Evolutionary conservation across 1,284 basidiomycete genomes (phyloP).

Genomic region (Meira miltonrushii): DNA sequence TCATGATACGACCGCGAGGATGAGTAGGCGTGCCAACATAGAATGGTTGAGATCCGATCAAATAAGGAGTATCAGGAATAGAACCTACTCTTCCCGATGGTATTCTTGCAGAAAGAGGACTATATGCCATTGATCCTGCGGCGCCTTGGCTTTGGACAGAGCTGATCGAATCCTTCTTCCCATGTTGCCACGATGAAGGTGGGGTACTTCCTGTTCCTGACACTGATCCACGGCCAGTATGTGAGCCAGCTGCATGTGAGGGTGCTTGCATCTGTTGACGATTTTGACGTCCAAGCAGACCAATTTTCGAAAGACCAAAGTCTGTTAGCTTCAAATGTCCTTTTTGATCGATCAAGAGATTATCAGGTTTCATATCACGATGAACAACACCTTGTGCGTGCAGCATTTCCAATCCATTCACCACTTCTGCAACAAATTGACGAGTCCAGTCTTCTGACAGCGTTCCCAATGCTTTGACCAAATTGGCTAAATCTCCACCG

Average conservation of each 20-base stretch:
- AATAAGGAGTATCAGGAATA: constrained; percentile 5
- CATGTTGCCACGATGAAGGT: constrained; percentile 1
- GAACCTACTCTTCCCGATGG: background rate
- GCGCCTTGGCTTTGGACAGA: background rate
- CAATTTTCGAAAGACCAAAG: constrained; percentile 93
- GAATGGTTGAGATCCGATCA: constrained; percentile 3
- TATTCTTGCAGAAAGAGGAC: background rate
- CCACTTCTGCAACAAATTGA: constrained; percentile 92
- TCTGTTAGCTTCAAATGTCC: constrained; percentile 96
- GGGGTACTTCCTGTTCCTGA: background rate
- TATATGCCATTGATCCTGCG: background rate
- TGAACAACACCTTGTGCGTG: constrained; percentile 92
- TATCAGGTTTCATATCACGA: constrained; percentile 68
- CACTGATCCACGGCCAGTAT: background rate
- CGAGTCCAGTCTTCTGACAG: constrained; percentile 94
- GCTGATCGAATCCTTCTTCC: background rate
- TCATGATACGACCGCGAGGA: constrained; percentile 12
- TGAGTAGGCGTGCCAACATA: constrained; percentile 8
- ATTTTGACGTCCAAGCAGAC: constrained; percentile 84
- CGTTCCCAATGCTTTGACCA: constrained; percentile 90
- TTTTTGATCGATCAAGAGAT: constrained; percentile 88
- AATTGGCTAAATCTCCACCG: constrained; percentile 91
- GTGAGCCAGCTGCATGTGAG: background rate
- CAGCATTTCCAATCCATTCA: constrained; percentile 88
- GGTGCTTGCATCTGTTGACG: constrained; percentile 20